These are phyloP conservation scores for Adansonia madagascariensis DNA, from an alignment of 441 rosid genomes.

Conservation along the genomic window DNA sequence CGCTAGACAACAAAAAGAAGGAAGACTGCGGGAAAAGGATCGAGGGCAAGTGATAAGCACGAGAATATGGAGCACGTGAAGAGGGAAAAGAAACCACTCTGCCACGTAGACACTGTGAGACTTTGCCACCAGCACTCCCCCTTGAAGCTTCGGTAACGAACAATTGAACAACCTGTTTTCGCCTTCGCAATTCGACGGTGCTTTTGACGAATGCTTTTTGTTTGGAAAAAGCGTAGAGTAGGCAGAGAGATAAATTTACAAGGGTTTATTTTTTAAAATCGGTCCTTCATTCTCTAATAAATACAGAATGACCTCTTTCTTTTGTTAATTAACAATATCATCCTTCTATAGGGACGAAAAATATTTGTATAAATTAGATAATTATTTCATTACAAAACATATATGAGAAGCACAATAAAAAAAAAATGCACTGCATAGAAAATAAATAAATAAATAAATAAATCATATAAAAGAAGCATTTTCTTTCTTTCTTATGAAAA, in stretches of 20 bases:
- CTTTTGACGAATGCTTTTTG: not conserved
- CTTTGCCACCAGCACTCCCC: not conserved
- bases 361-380: not conserved
- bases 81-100: not conserved
- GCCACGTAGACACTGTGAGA: conserved; percentile 25
- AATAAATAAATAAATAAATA: not conserved
- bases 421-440: not conserved
- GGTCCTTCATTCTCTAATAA: not conserved
- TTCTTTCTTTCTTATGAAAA: not conserved
- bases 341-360: not conserved
- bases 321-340: not conserved
- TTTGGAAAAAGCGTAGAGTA: not conserved
- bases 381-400: too few species aligned
- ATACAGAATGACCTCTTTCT: not conserved
- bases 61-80: not conserved
- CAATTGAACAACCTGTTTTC: not conserved
- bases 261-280: not conserved
- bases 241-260: not conserved
- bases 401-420: not conserved
- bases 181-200: conserved; percentile 19
- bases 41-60: not conserved
- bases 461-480: not conserved
- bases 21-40: not conserved
- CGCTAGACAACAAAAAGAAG: conserved; percentile 3
- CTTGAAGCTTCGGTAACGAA: not conserved